A percentile compares a stretch with the other conserved stretches of the same genome.
Conservation (phyloP, 164 flowering plant genomes). For the Tinospora cordifolia region DNA sequence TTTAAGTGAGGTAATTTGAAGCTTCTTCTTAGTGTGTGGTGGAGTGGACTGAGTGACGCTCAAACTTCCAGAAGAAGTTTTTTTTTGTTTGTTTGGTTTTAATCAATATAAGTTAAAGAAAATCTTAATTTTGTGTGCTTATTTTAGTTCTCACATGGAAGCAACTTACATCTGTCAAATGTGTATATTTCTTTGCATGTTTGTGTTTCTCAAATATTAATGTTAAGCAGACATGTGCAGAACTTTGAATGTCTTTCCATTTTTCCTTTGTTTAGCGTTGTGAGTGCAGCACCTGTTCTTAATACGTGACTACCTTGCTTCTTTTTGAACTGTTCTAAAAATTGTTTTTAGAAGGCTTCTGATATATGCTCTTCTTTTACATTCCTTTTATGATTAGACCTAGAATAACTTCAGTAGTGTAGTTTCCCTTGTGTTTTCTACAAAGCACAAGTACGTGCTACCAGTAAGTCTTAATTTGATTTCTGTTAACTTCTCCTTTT, state of each 20-base stretch:
- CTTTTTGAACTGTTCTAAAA: not conserved
- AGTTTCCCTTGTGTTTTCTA: too few species aligned
- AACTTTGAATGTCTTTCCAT: not conserved
- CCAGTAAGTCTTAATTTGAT: too few species aligned
- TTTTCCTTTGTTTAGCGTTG: not conserved
- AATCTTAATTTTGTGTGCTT: not conserved
- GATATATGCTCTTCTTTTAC: not conserved
- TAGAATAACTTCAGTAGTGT: too few species aligned
- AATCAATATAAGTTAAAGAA: not conserved
- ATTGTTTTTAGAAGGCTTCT: not conserved
- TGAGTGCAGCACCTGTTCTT: not conserved
- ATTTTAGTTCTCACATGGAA: not conserved
- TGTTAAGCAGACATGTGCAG: not conserved
- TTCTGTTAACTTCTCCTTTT: too few species aligned
- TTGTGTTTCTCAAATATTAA: not conserved
- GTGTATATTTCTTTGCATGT: too few species aligned
- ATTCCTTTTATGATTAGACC: too few species aligned
- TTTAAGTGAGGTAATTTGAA: conserved; percentile 36
- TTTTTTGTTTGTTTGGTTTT: not conserved
- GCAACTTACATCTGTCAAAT: not conserved
- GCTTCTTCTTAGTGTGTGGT: not conserved
- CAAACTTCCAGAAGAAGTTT: not conserved
- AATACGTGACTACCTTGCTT: not conserved
- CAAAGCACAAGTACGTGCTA: too few species aligned
- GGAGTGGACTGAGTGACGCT: not conserved